A percentile compares a stretch with the other conserved stretches of the same genome.
phyloP scores from a whole-genome alignment of 164 flowering plant species.

The Vitis riparia region DNA sequence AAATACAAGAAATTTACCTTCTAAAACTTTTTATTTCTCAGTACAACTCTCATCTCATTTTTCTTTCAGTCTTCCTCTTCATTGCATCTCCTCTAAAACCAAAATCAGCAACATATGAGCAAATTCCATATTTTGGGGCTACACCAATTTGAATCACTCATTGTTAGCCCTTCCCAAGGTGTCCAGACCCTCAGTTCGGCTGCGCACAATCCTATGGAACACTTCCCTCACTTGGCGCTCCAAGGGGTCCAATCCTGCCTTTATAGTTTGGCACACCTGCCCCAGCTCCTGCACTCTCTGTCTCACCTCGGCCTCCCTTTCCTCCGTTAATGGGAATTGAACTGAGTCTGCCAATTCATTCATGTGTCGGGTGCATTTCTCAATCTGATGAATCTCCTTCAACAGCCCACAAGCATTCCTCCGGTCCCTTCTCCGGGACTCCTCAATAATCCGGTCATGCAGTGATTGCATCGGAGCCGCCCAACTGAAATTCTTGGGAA shows the following conservation, averaged over 20 bases:
- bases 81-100: slow-evolving; percentile 10
- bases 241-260: slow-evolving; percentile 71
- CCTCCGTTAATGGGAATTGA: slow-evolving; percentile 66
- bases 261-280: slow-evolving; percentile 43
- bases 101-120: slow-evolving; percentile 10
- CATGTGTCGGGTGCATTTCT: slow-evolving; percentile 59
- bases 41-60: slow-evolving; percentile 8
- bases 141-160: slow-evolving; percentile 27
- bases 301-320: slow-evolving; percentile 63
- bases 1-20: slow-evolving; percentile 40
- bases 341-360: slow-evolving; percentile 59
- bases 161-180: slow-evolving; percentile 39
- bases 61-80: slow-evolving; percentile 2
- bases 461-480: slow-evolving; percentile 50
- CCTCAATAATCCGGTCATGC: slow-evolving; percentile 80
- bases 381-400: slow-evolving; percentile 77
- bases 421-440: slow-evolving; percentile 77
- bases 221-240: slow-evolving; percentile 87
- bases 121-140: slow-evolving; percentile 14
- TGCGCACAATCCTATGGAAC: slow-evolving; percentile 71
- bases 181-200: slow-evolving; percentile 85
- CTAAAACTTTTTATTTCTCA: slow-evolving; percentile 18
- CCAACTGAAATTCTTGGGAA: slow-evolving; percentile 73
- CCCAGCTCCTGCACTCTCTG: slow-evolving; percentile 50
- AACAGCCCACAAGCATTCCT: slow-evolving; percentile 65